Conservation (phyloP, 257 asterid genomes). For the Nicotiana sylvestris region DNA sequence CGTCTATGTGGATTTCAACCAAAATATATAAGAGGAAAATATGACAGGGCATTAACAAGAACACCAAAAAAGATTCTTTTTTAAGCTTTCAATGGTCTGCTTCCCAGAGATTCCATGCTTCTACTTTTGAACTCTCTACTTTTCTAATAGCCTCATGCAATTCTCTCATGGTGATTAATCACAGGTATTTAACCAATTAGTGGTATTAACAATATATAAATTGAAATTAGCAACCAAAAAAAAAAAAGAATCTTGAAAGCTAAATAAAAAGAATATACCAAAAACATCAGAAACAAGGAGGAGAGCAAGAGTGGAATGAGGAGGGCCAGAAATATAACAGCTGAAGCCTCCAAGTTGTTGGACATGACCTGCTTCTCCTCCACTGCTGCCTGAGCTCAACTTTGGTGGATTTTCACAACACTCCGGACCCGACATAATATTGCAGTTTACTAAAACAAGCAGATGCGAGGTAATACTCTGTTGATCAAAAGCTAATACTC, state of each 20-base stretch:
- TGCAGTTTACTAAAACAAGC: not conserved
- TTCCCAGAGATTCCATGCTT: no score
- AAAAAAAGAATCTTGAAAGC: not conserved
- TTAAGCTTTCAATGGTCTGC: no score
- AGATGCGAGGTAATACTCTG: no score
- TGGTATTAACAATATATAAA: not conserved
- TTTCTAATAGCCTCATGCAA: not conserved
- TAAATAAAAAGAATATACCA: constrained; percentile 31
- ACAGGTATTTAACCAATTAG: not conserved
- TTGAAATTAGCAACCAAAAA: no score
- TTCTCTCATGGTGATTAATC: not conserved
- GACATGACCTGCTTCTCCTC: constrained; percentile 45
- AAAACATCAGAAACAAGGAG: constrained; percentile 47
- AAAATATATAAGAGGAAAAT: not conserved
- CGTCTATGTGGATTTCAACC: not conserved
- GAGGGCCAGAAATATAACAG: constrained; percentile 38
- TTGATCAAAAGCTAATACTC: no score
- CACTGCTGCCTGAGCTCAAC: constrained; percentile 10
- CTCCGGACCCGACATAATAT: constrained; percentile 38
- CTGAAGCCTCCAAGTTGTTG: constrained; percentile 45
- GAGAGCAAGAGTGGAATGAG: constrained; percentile 37
- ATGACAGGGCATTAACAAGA: not conserved
- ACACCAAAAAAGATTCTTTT: no score
- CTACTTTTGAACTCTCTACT: no score
- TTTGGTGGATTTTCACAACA: constrained; percentile 53